Evolutionary conservation across 257 asterid species (phyloP), one percentile per base, ranked within the genome.

Genomic region (Catharanthus roseus): DNA sequence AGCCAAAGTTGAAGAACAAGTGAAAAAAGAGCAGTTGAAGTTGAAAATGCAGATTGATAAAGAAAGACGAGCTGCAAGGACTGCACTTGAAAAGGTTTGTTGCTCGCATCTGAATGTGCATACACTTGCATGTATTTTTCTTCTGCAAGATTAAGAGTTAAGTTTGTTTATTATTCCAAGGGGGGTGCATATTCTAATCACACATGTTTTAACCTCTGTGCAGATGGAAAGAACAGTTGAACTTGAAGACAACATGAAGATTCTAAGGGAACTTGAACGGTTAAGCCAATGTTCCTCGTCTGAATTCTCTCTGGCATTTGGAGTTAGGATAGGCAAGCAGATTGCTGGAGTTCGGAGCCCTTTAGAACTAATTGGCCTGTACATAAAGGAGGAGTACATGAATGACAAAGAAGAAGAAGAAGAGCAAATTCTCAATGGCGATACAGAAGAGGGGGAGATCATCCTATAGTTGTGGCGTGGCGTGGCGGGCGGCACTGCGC

Each of bases 371-470:
- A 77, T 89, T 24, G 97, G 97, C 21, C 55, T 92, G 77, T 70
- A 65, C 54, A 21, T 85, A 6, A 88, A 89, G 75, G 77, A 82
- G 6, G 93, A 81, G 19, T 67, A 61, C 53, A 9, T 71, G 70
- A 67, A 51, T 6, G n/a, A 38, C 42, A 38, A 3, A 8, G 45
- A 51, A 41, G 84, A 78, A 11, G 86, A 78, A 23, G 87, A 74
- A 29, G 84, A 77, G 28, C 42, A 70, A 8, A 16, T 34, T 66
- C 65, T 83, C 75, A 63, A 45, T 33, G 78, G 44, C 9, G 81
- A 78, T 10, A 51, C 75, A 36, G 97, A 87, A 75, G 91, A 89
- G 66, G 95, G 93, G 10, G 96, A 89, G 74, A 91, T 87, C 41
- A 57, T 82, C n/a, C 65, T 15, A 0, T 77, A 71, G 68, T 24